These are phyloP conservation scores for Naganishia liquefaciens DNA, from an alignment of 1,284 basidiomycete genomes.

Conservation along the genomic window DNA sequence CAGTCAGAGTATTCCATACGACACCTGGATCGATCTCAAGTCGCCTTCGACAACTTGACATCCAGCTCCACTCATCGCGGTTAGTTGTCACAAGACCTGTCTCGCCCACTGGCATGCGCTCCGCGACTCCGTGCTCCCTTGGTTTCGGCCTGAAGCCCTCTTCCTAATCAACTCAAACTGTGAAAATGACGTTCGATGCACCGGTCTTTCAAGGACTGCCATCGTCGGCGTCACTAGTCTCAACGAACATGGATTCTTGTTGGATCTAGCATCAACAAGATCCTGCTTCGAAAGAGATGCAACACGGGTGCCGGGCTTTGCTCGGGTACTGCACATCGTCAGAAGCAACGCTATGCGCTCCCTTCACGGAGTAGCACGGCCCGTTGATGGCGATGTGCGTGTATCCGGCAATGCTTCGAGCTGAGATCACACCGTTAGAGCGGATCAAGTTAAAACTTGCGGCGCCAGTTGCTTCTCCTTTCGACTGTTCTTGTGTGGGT, in stretches of 20 bases:
- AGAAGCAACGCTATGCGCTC: neutral
- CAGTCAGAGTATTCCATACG: neutral
- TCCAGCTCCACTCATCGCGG: slow-evolving; percentile 11
- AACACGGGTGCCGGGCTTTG: slow-evolving; percentile 52
- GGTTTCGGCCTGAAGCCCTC: neutral
- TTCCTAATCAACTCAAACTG: slow-evolving; percentile 3
- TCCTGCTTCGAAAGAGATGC: slow-evolving; percentile 39
- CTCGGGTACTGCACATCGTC: slow-evolving; percentile 20
- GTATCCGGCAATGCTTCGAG: slow-evolving; percentile 36
- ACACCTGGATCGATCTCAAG: neutral
- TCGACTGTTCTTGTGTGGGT: slow-evolving; percentile 35
- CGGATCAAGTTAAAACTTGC: slow-evolving; percentile 57
- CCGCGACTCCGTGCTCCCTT: neutral
- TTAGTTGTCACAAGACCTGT: slow-evolving; percentile 23
- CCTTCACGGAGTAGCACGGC: neutral
- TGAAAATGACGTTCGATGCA: slow-evolving; percentile 6
- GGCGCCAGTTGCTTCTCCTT: slow-evolving; percentile 51
- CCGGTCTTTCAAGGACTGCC: slow-evolving; percentile 2
- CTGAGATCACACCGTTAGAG: slow-evolving; percentile 57
- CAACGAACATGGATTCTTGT: slow-evolving; percentile 18
- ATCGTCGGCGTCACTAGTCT: slow-evolving; percentile 23
- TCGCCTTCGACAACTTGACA: neutral
- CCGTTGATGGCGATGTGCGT: slow-evolving; percentile 5
- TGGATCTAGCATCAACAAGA: slow-evolving; percentile 18
- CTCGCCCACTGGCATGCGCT: neutral